These are phyloP conservation scores for Daldinia sp. DNA, from an alignment of 2,329 filamentous ascomycete genomes.

Conservation along the genomic window DNA sequence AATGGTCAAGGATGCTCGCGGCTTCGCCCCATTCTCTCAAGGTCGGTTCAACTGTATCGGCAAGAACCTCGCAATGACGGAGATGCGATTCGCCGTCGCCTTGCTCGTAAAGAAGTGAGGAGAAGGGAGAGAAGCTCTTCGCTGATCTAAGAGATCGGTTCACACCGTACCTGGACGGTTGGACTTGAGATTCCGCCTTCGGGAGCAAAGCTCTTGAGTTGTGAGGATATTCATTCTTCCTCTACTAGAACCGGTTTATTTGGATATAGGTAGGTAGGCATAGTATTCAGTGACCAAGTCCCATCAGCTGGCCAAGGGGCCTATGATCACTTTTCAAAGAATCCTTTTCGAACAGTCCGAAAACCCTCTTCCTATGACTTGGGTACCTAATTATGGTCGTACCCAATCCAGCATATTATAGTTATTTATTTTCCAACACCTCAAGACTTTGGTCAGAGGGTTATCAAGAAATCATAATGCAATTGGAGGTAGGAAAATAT, in stretches of 20 bases:
- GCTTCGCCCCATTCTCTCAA: constrained; percentile 22
- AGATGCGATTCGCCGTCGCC: constrained; percentile 34
- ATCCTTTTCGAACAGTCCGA: too few species aligned
- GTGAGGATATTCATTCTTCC: not conserved
- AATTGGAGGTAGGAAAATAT: not conserved
- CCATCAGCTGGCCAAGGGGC: too few species aligned
- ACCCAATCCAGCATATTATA: not conserved
- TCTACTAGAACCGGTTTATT: not conserved
- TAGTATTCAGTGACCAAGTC: too few species aligned
- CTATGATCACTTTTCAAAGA: too few species aligned
- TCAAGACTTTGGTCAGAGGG: not conserved
- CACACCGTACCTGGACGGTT: constrained; percentile 27
- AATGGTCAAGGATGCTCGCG: constrained; percentile 24
- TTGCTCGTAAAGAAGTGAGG: constrained; percentile 27
- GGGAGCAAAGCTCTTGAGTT: not conserved
- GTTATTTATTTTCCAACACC: not conserved
- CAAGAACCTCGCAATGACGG: constrained; percentile 31
- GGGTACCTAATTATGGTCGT: too few species aligned
- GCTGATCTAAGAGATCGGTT: constrained; percentile 32
- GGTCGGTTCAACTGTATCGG: constrained; percentile 33
- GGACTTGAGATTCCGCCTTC: constrained; percentile 21
- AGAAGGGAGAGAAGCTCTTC: constrained; percentile 26
- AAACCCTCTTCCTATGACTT: too few species aligned
- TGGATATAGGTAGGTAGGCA: not conserved
- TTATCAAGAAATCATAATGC: not conserved